Percentiles rank a stretch among this genome's conserved stretches.
Conservation (phyloP, 805 yeast species). For the Saturnispora halmiae region DNA sequence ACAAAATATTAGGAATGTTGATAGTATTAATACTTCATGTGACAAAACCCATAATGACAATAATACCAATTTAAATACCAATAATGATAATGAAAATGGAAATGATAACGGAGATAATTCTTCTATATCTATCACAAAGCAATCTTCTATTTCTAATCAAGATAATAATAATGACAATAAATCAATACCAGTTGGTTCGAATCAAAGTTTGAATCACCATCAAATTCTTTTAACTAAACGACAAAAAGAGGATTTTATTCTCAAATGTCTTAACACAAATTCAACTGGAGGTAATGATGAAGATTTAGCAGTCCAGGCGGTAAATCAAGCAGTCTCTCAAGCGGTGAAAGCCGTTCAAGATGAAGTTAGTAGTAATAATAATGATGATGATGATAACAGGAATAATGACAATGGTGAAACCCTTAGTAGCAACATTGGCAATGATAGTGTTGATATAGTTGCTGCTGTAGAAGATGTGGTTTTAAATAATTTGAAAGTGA, state of each 20-base stretch:
- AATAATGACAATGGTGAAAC: no score
- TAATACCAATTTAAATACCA: background rate
- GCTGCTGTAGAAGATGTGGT: slow-evolving; percentile 30
- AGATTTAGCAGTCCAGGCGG: slow-evolving; percentile 28
- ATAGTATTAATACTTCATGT: background rate
- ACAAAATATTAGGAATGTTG: background rate
- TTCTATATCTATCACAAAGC: no score
- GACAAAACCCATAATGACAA: background rate
- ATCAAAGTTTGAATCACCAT: no score
- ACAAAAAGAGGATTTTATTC: slow-evolving; percentile 33
- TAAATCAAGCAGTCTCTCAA: slow-evolving; percentile 13
- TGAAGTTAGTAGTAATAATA: slow-evolving; percentile 16
- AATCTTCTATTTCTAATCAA: no score
- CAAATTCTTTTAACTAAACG: slow-evolving; percentile 7
- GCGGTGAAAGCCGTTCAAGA: slow-evolving; percentile 12
- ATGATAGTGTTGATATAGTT: slow-evolving; percentile 12
- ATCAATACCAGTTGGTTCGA: no score
- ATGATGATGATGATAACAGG: slow-evolving; percentile 23
- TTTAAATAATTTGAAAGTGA: background rate
- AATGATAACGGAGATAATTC: background rate
- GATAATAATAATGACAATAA: no score
- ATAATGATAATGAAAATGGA: slow-evolving; percentile 2
- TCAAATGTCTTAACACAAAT: slow-evolving; percentile 40
- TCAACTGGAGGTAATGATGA: slow-evolving; percentile 16
- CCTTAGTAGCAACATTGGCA: no score